Evolutionary conservation across 768 basidiomycete species (phyloP).

Genomic region (Rhodosporidiobolus odoratus): DNA sequence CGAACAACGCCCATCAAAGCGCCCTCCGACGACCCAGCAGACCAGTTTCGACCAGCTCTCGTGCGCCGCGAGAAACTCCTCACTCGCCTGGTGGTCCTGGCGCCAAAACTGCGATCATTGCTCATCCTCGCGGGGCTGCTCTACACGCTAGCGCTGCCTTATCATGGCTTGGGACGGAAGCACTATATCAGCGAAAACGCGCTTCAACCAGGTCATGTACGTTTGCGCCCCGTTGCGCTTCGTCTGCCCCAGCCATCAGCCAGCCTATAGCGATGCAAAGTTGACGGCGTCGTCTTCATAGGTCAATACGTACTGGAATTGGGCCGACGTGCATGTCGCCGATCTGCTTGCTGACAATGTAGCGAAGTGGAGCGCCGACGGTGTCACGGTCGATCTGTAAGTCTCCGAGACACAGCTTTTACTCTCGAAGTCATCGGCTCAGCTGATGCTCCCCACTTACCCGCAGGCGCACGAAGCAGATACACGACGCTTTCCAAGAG

Average conservation of each 20-base stretch:
- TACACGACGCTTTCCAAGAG: conserved; percentile 63
- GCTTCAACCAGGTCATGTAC: conserved; percentile 81
- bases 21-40: conserved; percentile 1
- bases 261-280: too few relatives aligned
- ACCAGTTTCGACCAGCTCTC: neutral
- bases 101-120: conserved; percentile 20
- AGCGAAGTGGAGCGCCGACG: conserved; percentile 48
- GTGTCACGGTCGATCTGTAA: conserved; percentile 55
- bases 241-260: too few relatives aligned
- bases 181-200: conserved; percentile 91
- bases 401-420: too few relatives aligned
- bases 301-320: conserved; percentile 88
- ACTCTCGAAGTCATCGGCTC: neutral
- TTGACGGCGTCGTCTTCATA: conserved; percentile 43
- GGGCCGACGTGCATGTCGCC: conserved; percentile 81
- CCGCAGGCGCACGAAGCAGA: conserved; percentile 60
- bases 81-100: neutral
- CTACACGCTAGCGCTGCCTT: conserved; percentile 80
- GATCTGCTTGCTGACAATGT: conserved; percentile 72
- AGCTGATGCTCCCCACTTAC: neutral
- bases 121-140: conserved; percentile 64
- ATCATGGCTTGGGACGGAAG: conserved; percentile 35
- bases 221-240: conserved; percentile 17
- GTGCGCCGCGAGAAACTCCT: conserved; percentile 6
- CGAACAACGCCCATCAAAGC: too few relatives aligned